Evolutionary conservation across 2,329 filamentous ascomycete species (phyloP).

Genomic region (Epichloe gansuensis): DNA sequence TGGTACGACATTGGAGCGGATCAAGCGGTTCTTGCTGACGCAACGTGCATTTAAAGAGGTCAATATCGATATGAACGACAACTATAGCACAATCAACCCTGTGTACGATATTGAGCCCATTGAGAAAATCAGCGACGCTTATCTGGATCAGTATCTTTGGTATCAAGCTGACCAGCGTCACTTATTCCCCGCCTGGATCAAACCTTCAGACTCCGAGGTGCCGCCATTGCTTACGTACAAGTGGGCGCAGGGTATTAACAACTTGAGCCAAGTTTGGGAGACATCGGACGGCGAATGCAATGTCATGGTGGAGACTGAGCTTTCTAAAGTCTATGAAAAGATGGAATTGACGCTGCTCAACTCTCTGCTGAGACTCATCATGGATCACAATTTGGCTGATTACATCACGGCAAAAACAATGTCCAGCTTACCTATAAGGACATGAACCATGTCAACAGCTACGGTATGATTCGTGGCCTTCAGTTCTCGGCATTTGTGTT

Average conservation of each 20-base stretch:
- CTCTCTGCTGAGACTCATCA: constrained; percentile 82
- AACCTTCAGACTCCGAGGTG: constrained; percentile 95
- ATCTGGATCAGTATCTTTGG: constrained; percentile 97
- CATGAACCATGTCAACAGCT: constrained; percentile 99
- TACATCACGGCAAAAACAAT: constrained; percentile 99
- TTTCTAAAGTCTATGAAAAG: constrained; percentile 99
- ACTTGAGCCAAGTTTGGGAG: constrained; percentile 90
- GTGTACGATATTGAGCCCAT: constrained; percentile 99
- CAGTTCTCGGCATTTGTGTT: constrained; percentile 99
- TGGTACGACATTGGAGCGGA: constrained; percentile 86
- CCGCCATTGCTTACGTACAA: constrained; percentile 92
- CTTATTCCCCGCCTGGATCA: constrained; percentile 97
- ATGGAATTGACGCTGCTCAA: constrained; percentile 95
- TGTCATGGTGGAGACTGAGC: constrained; percentile 94
- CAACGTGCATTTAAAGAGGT: constrained; percentile 99
- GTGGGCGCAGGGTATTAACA: constrained; percentile 99
- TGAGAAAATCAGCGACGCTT: constrained; percentile 98
- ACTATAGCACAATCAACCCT: constrained; percentile 97
- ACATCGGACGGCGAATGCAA: constrained; percentile 91
- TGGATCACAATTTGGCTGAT: constrained; percentile 98
- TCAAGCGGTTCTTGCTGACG: constrained; percentile 94
- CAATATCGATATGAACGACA: constrained; percentile 99
- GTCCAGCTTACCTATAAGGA: constrained; percentile 99
- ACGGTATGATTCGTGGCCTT: constrained; percentile 93
- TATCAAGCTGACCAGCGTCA: constrained; percentile 97